Evolutionary conservation across 2,329 filamentous ascomycete genomes (phyloP).

Genomic region (Nigrospora sphaerica): DNA sequence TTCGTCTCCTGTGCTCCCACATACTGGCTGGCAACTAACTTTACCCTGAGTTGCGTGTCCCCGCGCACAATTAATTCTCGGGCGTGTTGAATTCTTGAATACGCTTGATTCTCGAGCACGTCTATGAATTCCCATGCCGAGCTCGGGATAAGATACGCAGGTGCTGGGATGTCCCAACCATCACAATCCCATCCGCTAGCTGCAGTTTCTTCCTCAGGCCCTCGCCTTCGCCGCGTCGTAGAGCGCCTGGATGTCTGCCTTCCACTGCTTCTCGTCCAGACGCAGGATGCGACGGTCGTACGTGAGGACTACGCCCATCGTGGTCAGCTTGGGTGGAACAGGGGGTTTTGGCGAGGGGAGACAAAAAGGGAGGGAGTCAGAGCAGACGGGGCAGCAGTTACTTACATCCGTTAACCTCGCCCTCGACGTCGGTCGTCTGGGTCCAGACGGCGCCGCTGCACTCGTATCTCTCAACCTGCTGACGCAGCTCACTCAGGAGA

Average conservation of each 20-base stretch:
- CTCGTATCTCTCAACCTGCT: constrained; percentile 51
- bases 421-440: constrained; percentile 68
- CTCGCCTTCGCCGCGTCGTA: constrained; percentile 44
- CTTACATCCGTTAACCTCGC: constrained; percentile 58
- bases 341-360: neutral
- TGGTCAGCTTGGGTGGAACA: neutral
- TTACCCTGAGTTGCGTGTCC: too few species aligned
- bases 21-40: too few species aligned
- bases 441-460: constrained; percentile 67
- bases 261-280: constrained; percentile 51
- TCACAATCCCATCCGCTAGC: too few species aligned
- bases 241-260: constrained; percentile 48
- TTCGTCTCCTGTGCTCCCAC: too few species aligned
- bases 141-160: too few species aligned
- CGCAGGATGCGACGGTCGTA: constrained; percentile 58
- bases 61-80: too few species aligned
- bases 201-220: neutral
- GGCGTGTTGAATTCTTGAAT: too few species aligned
- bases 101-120: too few species aligned
- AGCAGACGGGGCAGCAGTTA: neutral
- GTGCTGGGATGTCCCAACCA: too few species aligned
- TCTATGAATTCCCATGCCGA: too few species aligned
- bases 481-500: constrained; percentile 53
- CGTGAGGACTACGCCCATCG: constrained; percentile 39
- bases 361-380: too few species aligned